Evolutionary conservation across 2,329 filamentous ascomycete species (phyloP).

Genomic region (Bisporella sp.): DNA sequence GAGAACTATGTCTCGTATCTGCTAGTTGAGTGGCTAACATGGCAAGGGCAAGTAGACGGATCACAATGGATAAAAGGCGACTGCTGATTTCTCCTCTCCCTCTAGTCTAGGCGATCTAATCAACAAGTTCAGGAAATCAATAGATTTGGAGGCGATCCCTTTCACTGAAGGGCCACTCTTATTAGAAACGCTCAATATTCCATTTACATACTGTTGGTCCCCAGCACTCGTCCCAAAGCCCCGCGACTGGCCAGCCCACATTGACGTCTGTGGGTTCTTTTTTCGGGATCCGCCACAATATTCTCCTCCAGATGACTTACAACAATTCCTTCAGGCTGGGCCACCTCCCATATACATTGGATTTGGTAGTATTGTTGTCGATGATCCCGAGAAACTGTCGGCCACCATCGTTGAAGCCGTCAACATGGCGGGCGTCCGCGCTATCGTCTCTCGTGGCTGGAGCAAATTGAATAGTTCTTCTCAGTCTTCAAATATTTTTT

Average conservation of each 20-base stretch:
- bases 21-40: slow-evolving; percentile 76
- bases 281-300: slow-evolving; percentile 32
- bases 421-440: slow-evolving; percentile 38
- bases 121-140: slow-evolving; percentile 38
- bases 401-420: slow-evolving; percentile 40
- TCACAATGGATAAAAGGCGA: background rate
- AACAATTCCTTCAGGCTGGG: slow-evolving; percentile 37
- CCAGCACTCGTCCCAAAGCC: slow-evolving; percentile 33
- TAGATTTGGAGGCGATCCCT: slow-evolving; percentile 33
- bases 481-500: slow-evolving; percentile 33
- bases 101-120: slow-evolving; percentile 34
- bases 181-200: slow-evolving; percentile 65
- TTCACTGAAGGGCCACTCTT: slow-evolving; percentile 41
- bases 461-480: slow-evolving; percentile 36
- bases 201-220: slow-evolving; percentile 56
- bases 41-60: slow-evolving; percentile 45
- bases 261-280: slow-evolving; percentile 39
- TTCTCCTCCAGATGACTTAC: slow-evolving; percentile 32
- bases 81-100: background rate
- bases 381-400: slow-evolving; percentile 38
- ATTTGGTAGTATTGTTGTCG: slow-evolving; percentile 49
- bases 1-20: slow-evolving; percentile 71
- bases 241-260: slow-evolving; percentile 26
- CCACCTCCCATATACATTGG: slow-evolving; percentile 47
- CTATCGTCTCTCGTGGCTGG: slow-evolving; percentile 49